Conservation (phyloP, 163 green algal species). For the Coccomyxa subellipsoidea region DNA sequence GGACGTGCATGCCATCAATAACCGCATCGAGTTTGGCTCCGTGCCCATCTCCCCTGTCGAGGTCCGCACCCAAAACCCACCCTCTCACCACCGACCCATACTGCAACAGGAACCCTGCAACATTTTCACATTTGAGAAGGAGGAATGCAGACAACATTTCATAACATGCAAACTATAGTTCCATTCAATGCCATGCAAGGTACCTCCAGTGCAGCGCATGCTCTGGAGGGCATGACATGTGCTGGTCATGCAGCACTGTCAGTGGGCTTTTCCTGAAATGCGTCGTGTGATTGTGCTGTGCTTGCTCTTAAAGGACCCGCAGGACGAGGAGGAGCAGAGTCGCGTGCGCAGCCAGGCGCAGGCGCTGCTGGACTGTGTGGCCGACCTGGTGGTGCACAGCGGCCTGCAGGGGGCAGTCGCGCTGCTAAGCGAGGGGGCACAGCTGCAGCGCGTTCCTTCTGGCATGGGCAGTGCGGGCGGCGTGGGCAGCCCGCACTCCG, state of each 20-base stretch:
- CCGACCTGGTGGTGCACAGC: slow-evolving; percentile 26
- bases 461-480: neutral
- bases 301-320: neutral
- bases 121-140: too few relatives aligned
- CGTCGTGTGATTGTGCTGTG: neutral
- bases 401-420: slow-evolving; percentile 10
- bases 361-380: slow-evolving; percentile 32
- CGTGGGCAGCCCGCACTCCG: neutral
- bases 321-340: slow-evolving; percentile 20
- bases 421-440: slow-evolving; percentile 11
- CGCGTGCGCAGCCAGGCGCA: slow-evolving; percentile 16
- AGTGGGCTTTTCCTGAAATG: too few relatives aligned
- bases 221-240: too few relatives aligned
- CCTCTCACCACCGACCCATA: too few relatives aligned
- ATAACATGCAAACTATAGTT: too few relatives aligned
- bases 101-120: too few relatives aligned
- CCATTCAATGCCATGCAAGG: too few relatives aligned
- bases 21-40: neutral
- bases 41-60: slow-evolving; percentile 9
- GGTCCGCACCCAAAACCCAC: neutral
- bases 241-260: too few relatives aligned
- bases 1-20: neutral
- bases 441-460: slow-evolving; percentile 9
- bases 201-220: too few relatives aligned
- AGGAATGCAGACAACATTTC: too few relatives aligned